phyloP scores from a whole-genome alignment of 441 rosid species.

The Rhodomyrtus psidioides region DNA sequence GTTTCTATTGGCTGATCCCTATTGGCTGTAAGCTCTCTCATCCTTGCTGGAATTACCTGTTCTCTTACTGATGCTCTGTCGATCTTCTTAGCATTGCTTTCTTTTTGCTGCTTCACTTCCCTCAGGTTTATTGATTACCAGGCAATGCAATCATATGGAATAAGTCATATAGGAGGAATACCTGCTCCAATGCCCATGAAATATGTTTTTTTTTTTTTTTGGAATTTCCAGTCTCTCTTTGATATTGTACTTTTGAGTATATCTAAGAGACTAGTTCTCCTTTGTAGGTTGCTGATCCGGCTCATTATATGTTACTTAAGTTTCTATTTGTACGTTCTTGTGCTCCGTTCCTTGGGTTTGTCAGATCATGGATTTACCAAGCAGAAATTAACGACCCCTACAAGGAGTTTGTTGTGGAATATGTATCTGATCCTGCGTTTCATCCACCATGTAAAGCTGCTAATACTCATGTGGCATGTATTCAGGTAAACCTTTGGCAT shows the following conservation, averaged over 20 bases:
- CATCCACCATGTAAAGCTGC: conserved; percentile 35
- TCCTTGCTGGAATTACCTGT: not conserved
- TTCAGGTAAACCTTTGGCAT: conserved; percentile 41
- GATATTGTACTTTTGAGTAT: not conserved
- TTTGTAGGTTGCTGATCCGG: conserved; percentile 82
- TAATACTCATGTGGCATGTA: conserved; percentile 23
- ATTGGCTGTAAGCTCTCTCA: not conserved
- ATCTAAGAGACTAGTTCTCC: conserved; percentile 5
- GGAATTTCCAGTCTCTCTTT: not conserved
- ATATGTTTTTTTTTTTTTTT: too few relatives aligned
- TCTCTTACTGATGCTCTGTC: not conserved
- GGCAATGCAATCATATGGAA: not conserved
- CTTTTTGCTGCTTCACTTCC: not conserved
- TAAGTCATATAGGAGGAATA: not conserved
- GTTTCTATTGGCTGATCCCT: not conserved
- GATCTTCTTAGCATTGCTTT: not conserved
- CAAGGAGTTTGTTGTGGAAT: conserved; percentile 66
- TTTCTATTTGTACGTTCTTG: conserved; percentile 74
- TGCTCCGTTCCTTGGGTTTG: conserved; percentile 77
- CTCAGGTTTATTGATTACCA: not conserved
- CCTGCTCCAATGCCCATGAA: not conserved
- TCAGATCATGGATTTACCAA: conserved; percentile 91
- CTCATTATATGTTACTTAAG: conserved; percentile 65
- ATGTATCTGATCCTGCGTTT: conserved; percentile 21
- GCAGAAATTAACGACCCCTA: conserved; percentile 86